A percentile compares a stretch with the other conserved stretches of the same genome.
Evolutionary conservation across 768 basidiomycete genomes (phyloP).

Genomic region (Kondoa subrosea): DNA sequence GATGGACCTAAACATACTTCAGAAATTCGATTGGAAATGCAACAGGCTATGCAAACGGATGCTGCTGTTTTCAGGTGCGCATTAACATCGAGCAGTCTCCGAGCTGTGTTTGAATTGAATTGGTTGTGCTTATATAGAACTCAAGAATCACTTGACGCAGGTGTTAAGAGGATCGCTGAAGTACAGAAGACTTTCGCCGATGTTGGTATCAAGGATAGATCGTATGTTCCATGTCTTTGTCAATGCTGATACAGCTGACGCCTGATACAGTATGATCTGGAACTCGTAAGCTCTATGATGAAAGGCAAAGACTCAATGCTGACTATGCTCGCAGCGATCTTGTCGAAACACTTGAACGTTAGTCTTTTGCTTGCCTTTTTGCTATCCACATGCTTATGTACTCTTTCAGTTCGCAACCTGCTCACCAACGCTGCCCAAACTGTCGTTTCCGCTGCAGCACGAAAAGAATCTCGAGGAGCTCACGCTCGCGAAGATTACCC

Average conservation of each 20-base stretch:
- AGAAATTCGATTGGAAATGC: constrained; percentile 83
- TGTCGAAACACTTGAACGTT: constrained; percentile 76
- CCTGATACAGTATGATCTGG: constrained; percentile 62
- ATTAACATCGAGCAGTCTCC: constrained; percentile 8
- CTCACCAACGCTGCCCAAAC: constrained; percentile 92
- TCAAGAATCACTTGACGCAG: constrained; percentile 73
- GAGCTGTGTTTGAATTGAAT: background rate
- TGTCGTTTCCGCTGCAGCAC: constrained; percentile 75
- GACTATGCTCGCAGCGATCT: constrained; percentile 50
- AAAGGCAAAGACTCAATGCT: constrained; percentile 4
- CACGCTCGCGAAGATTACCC: constrained; percentile 96
- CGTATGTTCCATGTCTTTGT: constrained; percentile 26
- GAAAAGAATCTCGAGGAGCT: constrained; percentile 93
- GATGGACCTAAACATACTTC: constrained; percentile 71
- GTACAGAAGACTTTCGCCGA: constrained; percentile 81
- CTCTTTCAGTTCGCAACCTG: constrained; percentile 52
- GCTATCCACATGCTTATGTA: background rate
- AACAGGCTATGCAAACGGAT: constrained; percentile 86
- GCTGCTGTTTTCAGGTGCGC: constrained; percentile 79
- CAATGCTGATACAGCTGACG: background rate
- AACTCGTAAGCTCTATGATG: constrained; percentile 55
- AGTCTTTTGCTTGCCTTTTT: background rate
- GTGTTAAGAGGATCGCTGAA: constrained; percentile 64
- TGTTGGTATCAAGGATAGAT: constrained; percentile 91
- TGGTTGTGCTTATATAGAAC: constrained; percentile 40